Evolutionary conservation across 2,329 filamentous ascomycete species (phyloP).

Genomic region (Alternaria sp.): DNA sequence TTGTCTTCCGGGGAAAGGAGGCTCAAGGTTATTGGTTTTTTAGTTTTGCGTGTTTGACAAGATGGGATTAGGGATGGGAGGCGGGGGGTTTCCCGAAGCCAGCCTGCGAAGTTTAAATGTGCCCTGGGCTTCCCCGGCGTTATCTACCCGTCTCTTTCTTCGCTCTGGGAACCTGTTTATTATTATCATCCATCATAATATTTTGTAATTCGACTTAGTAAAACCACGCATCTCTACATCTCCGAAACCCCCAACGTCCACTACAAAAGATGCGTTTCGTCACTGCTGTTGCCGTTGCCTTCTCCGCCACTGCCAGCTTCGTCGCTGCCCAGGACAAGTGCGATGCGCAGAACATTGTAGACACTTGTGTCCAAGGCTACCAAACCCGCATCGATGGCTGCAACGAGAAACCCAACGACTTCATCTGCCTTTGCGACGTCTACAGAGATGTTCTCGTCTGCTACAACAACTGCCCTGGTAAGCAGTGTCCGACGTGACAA

Average conservation of each 20-base stretch:
- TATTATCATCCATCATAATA: neutral
- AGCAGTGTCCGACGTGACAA: neutral
- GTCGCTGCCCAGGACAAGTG: slow-evolving; percentile 52
- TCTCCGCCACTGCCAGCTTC: slow-evolving; percentile 48
- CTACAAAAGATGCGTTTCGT: slow-evolving; percentile 47
- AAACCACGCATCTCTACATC: neutral
- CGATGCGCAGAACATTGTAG: slow-evolving; percentile 58
- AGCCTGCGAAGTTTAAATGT: slow-evolving; percentile 4
- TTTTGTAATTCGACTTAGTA: neutral
- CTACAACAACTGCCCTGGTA: slow-evolving; percentile 69
- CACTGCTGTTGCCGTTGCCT: slow-evolving; percentile 36
- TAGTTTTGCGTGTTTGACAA: slow-evolving; percentile 9
- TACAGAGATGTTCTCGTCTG: slow-evolving; percentile 65
- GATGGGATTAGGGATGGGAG: slow-evolving; percentile 5
- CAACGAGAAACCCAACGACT: slow-evolving; percentile 56
- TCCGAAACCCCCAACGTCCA: neutral
- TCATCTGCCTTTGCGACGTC: slow-evolving; percentile 66
- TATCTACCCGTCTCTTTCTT: neutral
- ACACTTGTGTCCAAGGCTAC: slow-evolving; percentile 57
- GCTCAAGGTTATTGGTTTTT: slow-evolving; percentile 9
- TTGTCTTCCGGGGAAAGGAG: slow-evolving; percentile 10
- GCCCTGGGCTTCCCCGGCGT: neutral
- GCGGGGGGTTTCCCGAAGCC: neutral
- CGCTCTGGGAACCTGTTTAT: slow-evolving; percentile 2
- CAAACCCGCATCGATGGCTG: slow-evolving; percentile 56